These are phyloP conservation scores for Trichosanthes truncata DNA, from an alignment of 306 rosid genomes.

Conservation along the genomic window DNA sequence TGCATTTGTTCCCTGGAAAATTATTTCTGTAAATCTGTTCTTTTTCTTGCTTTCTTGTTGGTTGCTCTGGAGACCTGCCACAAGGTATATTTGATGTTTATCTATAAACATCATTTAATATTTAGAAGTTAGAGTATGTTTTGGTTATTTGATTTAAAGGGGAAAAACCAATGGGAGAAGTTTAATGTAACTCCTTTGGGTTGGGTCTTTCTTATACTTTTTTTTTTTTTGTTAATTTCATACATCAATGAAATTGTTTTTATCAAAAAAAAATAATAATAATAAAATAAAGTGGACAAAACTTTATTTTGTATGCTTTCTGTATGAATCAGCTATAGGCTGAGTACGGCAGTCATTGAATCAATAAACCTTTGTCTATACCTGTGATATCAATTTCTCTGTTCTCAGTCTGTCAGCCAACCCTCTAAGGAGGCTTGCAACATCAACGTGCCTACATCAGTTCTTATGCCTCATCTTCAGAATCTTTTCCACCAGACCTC, in stretches of 20 bases:
- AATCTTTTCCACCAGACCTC: slow-evolving; percentile 87
- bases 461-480: slow-evolving; percentile 79
- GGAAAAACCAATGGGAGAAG: background rate
- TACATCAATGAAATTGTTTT: no score
- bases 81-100: background rate
- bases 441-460: slow-evolving; percentile 45
- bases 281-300: no score
- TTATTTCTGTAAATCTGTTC: background rate
- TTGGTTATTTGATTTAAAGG: background rate
- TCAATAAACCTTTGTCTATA: background rate
- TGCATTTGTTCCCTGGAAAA: background rate
- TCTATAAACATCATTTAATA: background rate
- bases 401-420: slow-evolving; percentile 45
- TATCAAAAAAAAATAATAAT: no score
- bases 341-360: background rate
- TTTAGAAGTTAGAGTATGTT: background rate
- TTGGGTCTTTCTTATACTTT: no score
- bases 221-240: no score
- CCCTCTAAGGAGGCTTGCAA: slow-evolving; percentile 52
- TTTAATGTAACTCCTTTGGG: background rate
- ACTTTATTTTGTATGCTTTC: background rate
- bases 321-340: background rate
- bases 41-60: background rate
- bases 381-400: background rate
- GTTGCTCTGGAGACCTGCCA: background rate